phyloP scores from a whole-genome alignment of 1,139 yeast species.

The Debaryomyces coudertii region DNA sequence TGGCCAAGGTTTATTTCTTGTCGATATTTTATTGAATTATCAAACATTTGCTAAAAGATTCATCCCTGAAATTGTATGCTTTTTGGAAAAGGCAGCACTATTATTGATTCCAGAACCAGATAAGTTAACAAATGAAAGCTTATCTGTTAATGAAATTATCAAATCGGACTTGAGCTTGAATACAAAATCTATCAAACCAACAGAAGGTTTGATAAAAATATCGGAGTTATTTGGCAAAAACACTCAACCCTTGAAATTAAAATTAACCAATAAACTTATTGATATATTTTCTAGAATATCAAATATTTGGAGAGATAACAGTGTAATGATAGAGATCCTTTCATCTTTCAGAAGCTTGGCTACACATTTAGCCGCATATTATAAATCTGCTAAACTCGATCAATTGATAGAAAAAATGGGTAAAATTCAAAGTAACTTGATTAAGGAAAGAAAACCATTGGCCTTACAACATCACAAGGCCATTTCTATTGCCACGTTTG shows the following conservation, averaged over 20 bases:
- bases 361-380: constrained; percentile 43
- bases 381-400: constrained; percentile 39
- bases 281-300: constrained; percentile 32
- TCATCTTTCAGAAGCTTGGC: constrained; percentile 40
- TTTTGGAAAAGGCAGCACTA: constrained; percentile 56
- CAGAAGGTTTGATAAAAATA: constrained; percentile 7
- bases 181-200: constrained; percentile 19
- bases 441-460: constrained; percentile 65
- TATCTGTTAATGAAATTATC: constrained; percentile 11
- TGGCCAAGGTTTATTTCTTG: constrained; percentile 57
- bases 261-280: constrained; percentile 32
- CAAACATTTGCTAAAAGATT: constrained; percentile 80
- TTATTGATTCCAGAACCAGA: constrained; percentile 49
- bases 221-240: constrained; percentile 23
- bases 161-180: constrained; percentile 25
- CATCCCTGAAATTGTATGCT: constrained; percentile 75
- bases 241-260: constrained; percentile 27
- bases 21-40: constrained; percentile 66
- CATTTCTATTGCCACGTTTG: constrained; percentile 78
- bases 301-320: constrained; percentile 64
- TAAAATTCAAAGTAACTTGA: constrained; percentile 44
- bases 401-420: constrained; percentile 45
- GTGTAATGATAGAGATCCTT: constrained; percentile 63
- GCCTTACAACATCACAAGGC: constrained; percentile 88
- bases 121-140: constrained; percentile 16